A percentile compares a stretch with the other conserved stretches of the same genome.
Conservation (phyloP, 306 rosid species). For the Ormosia semicastrata region DNA sequence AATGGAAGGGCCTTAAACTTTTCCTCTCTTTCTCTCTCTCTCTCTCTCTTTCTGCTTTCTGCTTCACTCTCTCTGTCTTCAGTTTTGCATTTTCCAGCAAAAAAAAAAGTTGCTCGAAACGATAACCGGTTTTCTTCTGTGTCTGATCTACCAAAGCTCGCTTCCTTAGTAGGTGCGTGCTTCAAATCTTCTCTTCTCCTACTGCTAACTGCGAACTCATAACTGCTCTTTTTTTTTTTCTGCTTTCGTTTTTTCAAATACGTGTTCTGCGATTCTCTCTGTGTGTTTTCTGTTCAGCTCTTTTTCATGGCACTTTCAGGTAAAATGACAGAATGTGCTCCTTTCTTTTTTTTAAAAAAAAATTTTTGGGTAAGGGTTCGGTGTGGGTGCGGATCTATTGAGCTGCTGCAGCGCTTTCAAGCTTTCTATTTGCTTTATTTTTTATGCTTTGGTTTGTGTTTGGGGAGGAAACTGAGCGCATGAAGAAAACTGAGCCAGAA, state of each 20-base stretch:
- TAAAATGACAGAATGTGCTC: neutral
- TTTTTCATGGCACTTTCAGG: neutral
- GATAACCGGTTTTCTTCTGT: constrained; percentile 26
- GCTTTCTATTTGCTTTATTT: neutral
- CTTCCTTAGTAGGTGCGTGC: constrained; percentile 45
- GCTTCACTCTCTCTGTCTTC: constrained; percentile 15
- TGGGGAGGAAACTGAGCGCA: neutral
- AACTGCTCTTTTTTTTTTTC: neutral
- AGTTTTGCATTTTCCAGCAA: constrained; percentile 32
- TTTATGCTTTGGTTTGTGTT: constrained; percentile 4
- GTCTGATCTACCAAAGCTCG: constrained; percentile 42
- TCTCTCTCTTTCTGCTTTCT: constrained; percentile 28
- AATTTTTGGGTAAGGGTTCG: neutral
- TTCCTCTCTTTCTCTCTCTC: constrained; percentile 23
- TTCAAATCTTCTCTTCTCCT: constrained; percentile 10
- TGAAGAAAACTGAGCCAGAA: neutral
- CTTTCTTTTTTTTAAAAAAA: too few relatives aligned
- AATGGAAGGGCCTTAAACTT: constrained; percentile 74
- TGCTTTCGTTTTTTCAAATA: too few relatives aligned
- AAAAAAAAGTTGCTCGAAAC: neutral
- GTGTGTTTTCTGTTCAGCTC: neutral
- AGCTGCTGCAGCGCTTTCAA: neutral
- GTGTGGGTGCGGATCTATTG: constrained; percentile 28
- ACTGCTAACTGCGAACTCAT: neutral
- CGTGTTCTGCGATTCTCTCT: neutral